phyloP scores from a whole-genome alignment of 352 stramenopile genomes.

The Peronospora belbahrii region DNA sequence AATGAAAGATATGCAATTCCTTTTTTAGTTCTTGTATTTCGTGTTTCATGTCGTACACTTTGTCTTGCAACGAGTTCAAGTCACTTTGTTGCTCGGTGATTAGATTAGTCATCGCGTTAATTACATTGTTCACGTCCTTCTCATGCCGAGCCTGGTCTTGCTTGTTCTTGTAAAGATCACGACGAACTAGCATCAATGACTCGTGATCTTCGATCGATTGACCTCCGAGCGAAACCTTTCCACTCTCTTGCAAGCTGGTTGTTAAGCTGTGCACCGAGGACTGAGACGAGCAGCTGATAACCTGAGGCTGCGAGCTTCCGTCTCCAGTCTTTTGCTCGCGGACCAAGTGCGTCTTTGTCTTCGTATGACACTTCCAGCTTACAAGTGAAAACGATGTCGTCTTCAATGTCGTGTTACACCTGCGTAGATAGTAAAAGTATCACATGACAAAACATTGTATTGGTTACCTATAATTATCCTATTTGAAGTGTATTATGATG shows the following conservation, averaged over 20 bases:
- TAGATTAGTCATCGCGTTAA: conserved; percentile 36
- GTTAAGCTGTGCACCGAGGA: conserved; percentile 4
- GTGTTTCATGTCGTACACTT: conserved; percentile 11
- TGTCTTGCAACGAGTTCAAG: conserved; percentile 12
- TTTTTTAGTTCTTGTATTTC: conserved; percentile 18
- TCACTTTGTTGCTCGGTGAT: conserved; percentile 42
- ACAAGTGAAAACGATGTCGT: conserved; percentile 19
- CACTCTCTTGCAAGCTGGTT: not conserved
- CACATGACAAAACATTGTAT: not conserved
- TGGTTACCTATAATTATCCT: not conserved
- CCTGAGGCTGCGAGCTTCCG: conserved; percentile 8
- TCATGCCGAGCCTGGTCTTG: conserved; percentile 18
- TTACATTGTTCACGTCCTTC: conserved; percentile 31
- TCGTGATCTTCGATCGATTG: conserved; percentile 14
- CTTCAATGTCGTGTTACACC: conserved; percentile 35
- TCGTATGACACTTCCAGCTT: conserved; percentile 30
- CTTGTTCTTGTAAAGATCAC: conserved; percentile 20
- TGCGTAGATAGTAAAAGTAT: conserved; percentile 1
- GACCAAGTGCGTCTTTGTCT: conserved; percentile 12
- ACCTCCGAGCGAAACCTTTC: not conserved
- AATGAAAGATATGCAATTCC: conserved; percentile 12
- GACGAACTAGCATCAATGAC: conserved; percentile 18
- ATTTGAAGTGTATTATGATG: not conserved
- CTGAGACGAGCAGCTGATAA: conserved; percentile 21
- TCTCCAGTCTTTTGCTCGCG: conserved; percentile 5